A percentile compares a stretch with the other conserved stretches of the same genome.
Conservation (phyloP, 2,329 filamentous ascomycete species). For the Aureobasidium sp. region DNA sequence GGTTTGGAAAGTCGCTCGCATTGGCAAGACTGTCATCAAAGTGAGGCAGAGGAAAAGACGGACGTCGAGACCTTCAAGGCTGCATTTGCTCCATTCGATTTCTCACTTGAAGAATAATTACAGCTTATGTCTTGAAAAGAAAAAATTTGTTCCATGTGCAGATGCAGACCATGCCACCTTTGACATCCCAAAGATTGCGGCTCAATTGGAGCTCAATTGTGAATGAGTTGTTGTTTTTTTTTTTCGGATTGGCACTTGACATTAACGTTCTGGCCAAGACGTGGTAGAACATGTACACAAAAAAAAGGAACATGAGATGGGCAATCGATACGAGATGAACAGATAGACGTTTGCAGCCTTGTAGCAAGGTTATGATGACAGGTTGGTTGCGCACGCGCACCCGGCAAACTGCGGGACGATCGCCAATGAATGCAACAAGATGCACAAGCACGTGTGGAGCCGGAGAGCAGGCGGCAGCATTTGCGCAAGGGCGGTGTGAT, state of each 20-base stretch:
- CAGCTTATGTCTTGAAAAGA: not conserved
- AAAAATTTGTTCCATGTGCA: no score
- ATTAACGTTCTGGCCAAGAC: no score
- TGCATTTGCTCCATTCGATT: constrained; percentile 82
- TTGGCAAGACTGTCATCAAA: constrained; percentile 81
- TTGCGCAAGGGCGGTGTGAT: constrained; percentile 13
- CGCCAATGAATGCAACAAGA: constrained; percentile 9
- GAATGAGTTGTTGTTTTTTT: no score
- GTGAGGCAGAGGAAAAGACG: constrained; percentile 65
- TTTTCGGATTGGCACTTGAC: no score
- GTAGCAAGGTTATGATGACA: constrained; percentile 10
- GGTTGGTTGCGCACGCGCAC: constrained; percentile 7
- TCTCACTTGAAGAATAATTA: constrained; percentile 47
- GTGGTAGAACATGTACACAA: no score
- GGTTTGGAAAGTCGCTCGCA: constrained; percentile 68
- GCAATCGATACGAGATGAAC: constrained; percentile 6
- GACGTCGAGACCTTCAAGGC: constrained; percentile 75
- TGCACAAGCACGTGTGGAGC: constrained; percentile 13
- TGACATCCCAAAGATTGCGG: no score
- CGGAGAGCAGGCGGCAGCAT: not conserved
- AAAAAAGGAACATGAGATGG: not conserved
- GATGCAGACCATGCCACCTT: no score
- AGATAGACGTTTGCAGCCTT: constrained; percentile 11
- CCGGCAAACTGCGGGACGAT: not conserved
- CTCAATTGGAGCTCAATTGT: no score